Base-by-base conservation (phyloP, 2,329 filamentous ascomycete genomes). In the Leptographium procerum region DNA sequence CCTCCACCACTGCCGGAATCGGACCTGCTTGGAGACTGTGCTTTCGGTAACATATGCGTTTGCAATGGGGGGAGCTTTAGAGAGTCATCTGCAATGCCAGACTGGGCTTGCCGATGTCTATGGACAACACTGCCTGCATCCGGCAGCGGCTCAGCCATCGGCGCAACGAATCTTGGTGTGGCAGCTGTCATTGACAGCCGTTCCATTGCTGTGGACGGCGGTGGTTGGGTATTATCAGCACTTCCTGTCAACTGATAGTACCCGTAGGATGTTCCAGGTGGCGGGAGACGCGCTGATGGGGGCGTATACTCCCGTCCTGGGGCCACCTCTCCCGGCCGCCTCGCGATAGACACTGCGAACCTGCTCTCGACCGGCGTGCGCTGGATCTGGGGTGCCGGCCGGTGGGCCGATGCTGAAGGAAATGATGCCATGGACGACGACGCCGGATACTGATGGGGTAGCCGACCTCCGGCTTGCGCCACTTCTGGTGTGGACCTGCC, bases 21-120 rank as follows among this genome's bases (percentile, higher is more conserved):
- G 4, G 26, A 24, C n/a, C 19, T 4, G 26, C n/a, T 9, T 10
- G 57, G 57, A 1, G 57, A 59, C 19, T 52, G 53, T 33, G 69
- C 64, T 8, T 43, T 36, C 11, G 50, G 28, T 24, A 54, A 24
- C 19, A 58, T 55, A 34, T 71, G 68, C 64, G 72, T 82, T 65
- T 81, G 77, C 40, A 83, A 67, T 1, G 80, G 80, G 0, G 80
- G 79, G 22, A 83, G 68, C 33, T 76, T 73, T 11, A 82, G 71
- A 8, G 78, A 80, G 62, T 81, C 77, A 59, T 82, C 77, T 61
- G 55, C 40, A 10, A 60, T 59, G 5, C 48, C 54, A 8, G 57
- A 40, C 19, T 22, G 55, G 10, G 61, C 24, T 29, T 60, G 56
- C 3, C 56, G 59, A 11, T 45, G 28, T 29, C 33, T 43, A 11